Evolutionary conservation across 2,329 filamentous ascomycete species (phyloP), one percentile per base, ranked within the genome.

Genomic region (Zymoseptoria tritici): DNA sequence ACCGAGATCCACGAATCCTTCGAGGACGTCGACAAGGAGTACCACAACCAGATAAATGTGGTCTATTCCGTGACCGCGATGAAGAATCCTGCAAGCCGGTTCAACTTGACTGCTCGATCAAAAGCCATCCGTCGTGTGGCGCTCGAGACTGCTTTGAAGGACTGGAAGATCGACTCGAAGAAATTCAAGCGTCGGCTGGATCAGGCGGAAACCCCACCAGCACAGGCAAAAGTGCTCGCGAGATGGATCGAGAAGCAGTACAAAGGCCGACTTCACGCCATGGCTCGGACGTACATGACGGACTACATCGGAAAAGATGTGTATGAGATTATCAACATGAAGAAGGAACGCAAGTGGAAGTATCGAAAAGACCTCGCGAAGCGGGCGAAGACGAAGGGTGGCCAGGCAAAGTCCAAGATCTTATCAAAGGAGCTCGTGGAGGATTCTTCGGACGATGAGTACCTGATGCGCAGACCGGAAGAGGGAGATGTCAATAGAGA

Each of bases 1-100:
- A 73, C 11, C 66, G 77, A 58, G 66, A 68, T 76, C 21, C 60
- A 66, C 55, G 60, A 61, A 2, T 66, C 68, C 7, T 62, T 65
- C 54, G 59, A 56, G 42, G 66, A 70, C 20, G 63, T 62, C 13
- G 59, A 59, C 11, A 68, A 64, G 52, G 53, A 63, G 9, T 71
- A 59, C 19, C 58, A 61, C 9, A 65, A 72, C 29, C 72, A 74
- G 52, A 56, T 60, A n/a, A 69, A 69, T n/a, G 71, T 75, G 7
- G 59, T 72, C 13, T 77, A 75, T 74, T 68, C 69, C 20, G 64
- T 68, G 16, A 66, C 74, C 8, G 60, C 67, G 8, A 55, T 61
- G 57, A 71, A 60, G 56, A 66, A 66, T 55, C 57, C 61, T 55
- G 65, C 53, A 50, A 74, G 61, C 58, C 62, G 65, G 4, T 73